Evolutionary conservation across 352 stramenopile species (phyloP).

Genomic region (Phytophthora podocarpi): DNA sequence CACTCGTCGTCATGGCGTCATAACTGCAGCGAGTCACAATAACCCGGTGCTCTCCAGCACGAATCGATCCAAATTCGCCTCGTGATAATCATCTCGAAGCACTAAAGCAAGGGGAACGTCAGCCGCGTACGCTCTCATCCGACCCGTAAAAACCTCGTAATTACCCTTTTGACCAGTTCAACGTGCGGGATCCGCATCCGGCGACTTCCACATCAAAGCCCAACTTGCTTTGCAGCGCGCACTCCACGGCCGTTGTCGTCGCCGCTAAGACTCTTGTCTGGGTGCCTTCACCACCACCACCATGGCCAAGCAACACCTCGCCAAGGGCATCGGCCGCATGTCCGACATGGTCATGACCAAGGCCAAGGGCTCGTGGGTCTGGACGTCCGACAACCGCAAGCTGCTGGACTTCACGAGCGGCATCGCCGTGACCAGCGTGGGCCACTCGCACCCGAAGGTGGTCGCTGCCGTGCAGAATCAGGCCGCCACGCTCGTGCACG

Average conservation of each 20-base stretch:
- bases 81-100: not conserved
- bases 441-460: slow-evolving; percentile 93
- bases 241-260: not conserved
- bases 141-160: slow-evolving; percentile 30
- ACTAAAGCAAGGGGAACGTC: slow-evolving; percentile 25
- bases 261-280: not conserved
- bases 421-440: slow-evolving; percentile 93
- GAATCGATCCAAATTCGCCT: not conserved
- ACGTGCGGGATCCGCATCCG: slow-evolving; percentile 13
- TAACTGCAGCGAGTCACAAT: slow-evolving; percentile 1
- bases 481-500: slow-evolving; percentile 87
- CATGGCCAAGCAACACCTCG: slow-evolving; percentile 78
- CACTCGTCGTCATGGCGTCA: slow-evolving; percentile 1
- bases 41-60: not conserved
- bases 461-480: slow-evolving; percentile 92
- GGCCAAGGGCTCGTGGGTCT: slow-evolving; percentile 88
- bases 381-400: slow-evolving; percentile 87
- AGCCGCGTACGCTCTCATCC: slow-evolving; percentile 31
- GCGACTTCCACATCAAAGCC: slow-evolving; percentile 11
- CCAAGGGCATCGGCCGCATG: slow-evolving; percentile 83
- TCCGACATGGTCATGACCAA: slow-evolving; percentile 85
- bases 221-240: slow-evolving; percentile 33
- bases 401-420: slow-evolving; percentile 93
- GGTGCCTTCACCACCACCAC: not conserved
- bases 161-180: slow-evolving; percentile 38